Conservation (phyloP, 768 basidiomycete species). For the Sistotremastrum niveocremeum region DNA sequence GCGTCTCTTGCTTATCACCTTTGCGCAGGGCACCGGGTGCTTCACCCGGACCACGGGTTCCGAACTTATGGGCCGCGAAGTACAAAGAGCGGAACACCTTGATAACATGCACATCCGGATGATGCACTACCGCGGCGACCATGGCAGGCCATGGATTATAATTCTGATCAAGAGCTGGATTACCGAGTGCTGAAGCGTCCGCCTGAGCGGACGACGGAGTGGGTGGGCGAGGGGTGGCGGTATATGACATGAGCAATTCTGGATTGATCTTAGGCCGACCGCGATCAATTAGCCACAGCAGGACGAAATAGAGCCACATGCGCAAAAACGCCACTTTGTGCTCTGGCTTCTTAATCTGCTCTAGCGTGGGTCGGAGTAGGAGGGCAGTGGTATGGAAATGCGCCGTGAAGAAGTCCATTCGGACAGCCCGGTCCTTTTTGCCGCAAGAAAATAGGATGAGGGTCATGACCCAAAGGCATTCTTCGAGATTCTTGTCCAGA, state of each 20-base stretch:
- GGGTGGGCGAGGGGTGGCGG: conserved; percentile 28
- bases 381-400: conserved; percentile 40
- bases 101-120: conserved; percentile 36
- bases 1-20: conserved; percentile 28
- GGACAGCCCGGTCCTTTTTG: conserved; percentile 30
- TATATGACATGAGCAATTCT: conserved; percentile 32
- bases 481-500: conserved; percentile 32
- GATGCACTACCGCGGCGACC: conserved; percentile 30
- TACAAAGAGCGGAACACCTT: conserved; percentile 36
- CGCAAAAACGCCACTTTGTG: conserved; percentile 35
- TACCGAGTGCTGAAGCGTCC: conserved; percentile 13
- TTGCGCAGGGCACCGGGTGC: conserved; percentile 29
- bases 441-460: conserved; percentile 37
- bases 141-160: conserved; percentile 43
- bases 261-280: conserved; percentile 42
- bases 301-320: conserved; percentile 25
- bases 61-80: conserved; percentile 34
- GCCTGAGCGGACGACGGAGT: conserved; percentile 1
- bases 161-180: conserved; percentile 21
- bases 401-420: conserved; percentile 47
- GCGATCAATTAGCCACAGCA: conserved; percentile 25
- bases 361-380: conserved; percentile 32
- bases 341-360: conserved; percentile 16
- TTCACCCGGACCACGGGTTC: conserved; percentile 24
- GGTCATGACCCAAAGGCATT: conserved; percentile 35